These are phyloP conservation scores for Lobulomyces angularis DNA, from an alignment of 192 early-diverging fungal genomes.

Conservation along the genomic window DNA sequence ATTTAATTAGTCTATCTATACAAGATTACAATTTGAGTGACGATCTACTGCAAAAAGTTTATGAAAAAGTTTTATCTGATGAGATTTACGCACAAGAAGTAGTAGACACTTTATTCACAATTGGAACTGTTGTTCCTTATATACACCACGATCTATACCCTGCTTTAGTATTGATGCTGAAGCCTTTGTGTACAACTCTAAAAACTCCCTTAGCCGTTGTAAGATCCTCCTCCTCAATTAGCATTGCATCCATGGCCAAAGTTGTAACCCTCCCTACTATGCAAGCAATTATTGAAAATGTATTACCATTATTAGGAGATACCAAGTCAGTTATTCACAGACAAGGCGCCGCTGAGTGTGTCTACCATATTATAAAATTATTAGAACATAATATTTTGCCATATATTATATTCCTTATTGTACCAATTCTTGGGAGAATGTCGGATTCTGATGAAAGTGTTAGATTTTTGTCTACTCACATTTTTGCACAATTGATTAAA, in stretches of 20 bases:
- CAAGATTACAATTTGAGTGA: too few species aligned
- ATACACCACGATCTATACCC: slow-evolving; percentile 38
- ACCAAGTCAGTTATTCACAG: slow-evolving; percentile 49
- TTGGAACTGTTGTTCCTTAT: slow-evolving; percentile 50
- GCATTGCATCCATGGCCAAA: slow-evolving; percentile 59
- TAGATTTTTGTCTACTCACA: slow-evolving; percentile 78
- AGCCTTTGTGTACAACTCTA: slow-evolving; percentile 50
- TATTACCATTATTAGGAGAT: slow-evolving; percentile 70
- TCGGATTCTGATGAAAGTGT: slow-evolving; percentile 85
- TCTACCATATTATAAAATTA: slow-evolving; percentile 65
- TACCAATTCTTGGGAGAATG: slow-evolving; percentile 93
- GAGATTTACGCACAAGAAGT: slow-evolving; percentile 45
- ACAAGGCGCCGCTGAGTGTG: slow-evolving; percentile 78
- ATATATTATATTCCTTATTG: slow-evolving; percentile 94
- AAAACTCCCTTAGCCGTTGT: slow-evolving; percentile 58
- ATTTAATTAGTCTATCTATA: slow-evolving; percentile 35
- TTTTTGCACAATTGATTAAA: slow-evolving; percentile 91
- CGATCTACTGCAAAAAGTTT: too few species aligned
- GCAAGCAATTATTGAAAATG: slow-evolving; percentile 61
- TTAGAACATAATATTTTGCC: slow-evolving; percentile 77
- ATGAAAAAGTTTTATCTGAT: slow-evolving; percentile 12
- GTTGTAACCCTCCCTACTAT: slow-evolving; percentile 60
- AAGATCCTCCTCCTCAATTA: slow-evolving; percentile 63
- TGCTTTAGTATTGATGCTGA: slow-evolving; percentile 44
- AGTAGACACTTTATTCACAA: slow-evolving; percentile 64